phyloP scores from a whole-genome alignment of 176 grass and related monocot genomes.

The Carex myosuroides region DNA sequence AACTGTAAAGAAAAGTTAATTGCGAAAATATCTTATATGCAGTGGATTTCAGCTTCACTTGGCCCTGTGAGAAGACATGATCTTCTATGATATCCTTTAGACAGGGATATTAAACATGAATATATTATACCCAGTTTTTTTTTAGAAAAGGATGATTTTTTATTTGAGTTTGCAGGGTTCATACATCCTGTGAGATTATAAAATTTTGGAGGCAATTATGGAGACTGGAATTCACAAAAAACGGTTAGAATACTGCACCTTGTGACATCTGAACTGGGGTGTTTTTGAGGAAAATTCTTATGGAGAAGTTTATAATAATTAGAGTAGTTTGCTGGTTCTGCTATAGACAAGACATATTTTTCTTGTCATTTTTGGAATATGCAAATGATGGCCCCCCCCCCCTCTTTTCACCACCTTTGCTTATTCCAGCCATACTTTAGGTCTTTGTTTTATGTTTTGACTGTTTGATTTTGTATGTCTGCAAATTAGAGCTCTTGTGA shows the following conservation, averaged over 20 bases:
- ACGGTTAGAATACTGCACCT: slow-evolving; percentile 5
- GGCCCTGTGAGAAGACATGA: not conserved
- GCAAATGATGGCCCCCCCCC: not conserved
- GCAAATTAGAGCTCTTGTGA: not conserved
- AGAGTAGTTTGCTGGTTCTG: not conserved
- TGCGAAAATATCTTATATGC: not conserved
- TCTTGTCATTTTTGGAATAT: not conserved
- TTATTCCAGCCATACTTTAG: not conserved
- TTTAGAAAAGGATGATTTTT: not conserved
- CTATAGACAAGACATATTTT: slow-evolving; percentile 5
- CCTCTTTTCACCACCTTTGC: too few relatives aligned
- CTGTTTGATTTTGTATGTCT: not conserved
- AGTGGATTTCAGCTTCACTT: not conserved
- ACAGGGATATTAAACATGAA: not conserved
- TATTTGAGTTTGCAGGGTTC: slow-evolving; percentile 5
- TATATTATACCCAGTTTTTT: not conserved
- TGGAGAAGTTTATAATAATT: not conserved
- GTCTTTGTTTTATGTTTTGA: not conserved
- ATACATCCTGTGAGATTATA: slow-evolving; percentile 3
- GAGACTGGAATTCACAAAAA: not conserved
- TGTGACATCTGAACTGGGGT: slow-evolving; percentile 3
- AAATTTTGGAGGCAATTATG: slow-evolving; percentile 5
- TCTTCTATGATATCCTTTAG: slow-evolving; percentile 6
- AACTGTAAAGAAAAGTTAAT: not conserved
- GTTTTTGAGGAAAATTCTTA: not conserved